Evolutionary conservation across 257 asterid genomes (phyloP).

Genomic region (Petunia secreta): DNA sequence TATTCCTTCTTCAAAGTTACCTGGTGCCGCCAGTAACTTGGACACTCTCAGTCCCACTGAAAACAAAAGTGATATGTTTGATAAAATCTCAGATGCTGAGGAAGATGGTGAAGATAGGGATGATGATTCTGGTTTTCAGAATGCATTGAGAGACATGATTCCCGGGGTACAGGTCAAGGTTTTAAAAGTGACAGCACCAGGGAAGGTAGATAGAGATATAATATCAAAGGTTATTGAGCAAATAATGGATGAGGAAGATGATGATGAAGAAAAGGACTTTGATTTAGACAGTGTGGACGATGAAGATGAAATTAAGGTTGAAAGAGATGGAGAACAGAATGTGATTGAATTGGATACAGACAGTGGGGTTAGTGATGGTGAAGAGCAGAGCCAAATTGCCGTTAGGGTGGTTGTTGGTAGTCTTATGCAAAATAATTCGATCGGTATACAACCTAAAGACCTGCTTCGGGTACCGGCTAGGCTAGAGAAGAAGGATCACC

Average conservation of each 20-base stretch:
- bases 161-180: slow-evolving; percentile 96
- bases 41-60: slow-evolving; percentile 65
- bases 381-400: slow-evolving; percentile 64
- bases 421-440: slow-evolving; percentile 49
- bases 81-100: slow-evolving; percentile 58
- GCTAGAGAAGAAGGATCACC: slow-evolving; percentile 63
- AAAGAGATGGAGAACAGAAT: slow-evolving; percentile 41
- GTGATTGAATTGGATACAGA: slow-evolving; percentile 53
- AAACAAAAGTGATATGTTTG: slow-evolving; percentile 57
- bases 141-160: slow-evolving; percentile 78
- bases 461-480: slow-evolving; percentile 90
- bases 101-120: slow-evolving; percentile 74
- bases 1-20: slow-evolving; percentile 53
- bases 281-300: slow-evolving; percentile 51
- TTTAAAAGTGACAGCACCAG: slow-evolving; percentile 76
- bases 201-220: slow-evolving; percentile 71
- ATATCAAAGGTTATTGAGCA: slow-evolving; percentile 90
- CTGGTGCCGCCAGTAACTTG: slow-evolving; percentile 50
- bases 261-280: slow-evolving; percentile 60
- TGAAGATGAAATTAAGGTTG: slow-evolving; percentile 45
- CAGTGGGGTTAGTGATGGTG: slow-evolving; percentile 53
- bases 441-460: slow-evolving; percentile 47
- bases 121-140: slow-evolving; percentile 73
- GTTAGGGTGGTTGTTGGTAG: slow-evolving; percentile 74
- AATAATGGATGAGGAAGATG: slow-evolving; percentile 79